phyloP scores from a whole-genome alignment of 345 rosid species.

The Moricandia arvensis region DNA sequence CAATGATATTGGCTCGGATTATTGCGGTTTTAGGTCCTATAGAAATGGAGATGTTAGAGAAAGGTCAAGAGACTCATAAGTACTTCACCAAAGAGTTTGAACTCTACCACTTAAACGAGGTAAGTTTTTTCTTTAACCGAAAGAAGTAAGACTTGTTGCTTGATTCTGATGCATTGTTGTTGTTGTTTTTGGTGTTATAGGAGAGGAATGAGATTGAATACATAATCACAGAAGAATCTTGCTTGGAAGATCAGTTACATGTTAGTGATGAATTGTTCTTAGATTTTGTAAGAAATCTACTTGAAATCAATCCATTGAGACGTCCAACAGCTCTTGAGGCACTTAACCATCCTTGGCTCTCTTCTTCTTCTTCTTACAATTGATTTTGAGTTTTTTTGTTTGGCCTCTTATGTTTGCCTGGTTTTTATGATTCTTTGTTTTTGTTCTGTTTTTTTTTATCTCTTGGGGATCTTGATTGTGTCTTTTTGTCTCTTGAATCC shows the following conservation, averaged over 20 bases:
- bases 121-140: slow-evolving; percentile 14
- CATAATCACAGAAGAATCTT: slow-evolving; percentile 66
- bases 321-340: slow-evolving; percentile 88
- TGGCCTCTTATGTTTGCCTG: neutral
- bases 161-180: slow-evolving; percentile 15
- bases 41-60: slow-evolving; percentile 72
- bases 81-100: slow-evolving; percentile 85
- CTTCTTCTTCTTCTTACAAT: slow-evolving; percentile 36
- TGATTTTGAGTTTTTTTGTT: neutral
- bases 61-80: slow-evolving; percentile 75
- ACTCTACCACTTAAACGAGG: slow-evolving; percentile 72
- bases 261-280: slow-evolving; percentile 54
- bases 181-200: slow-evolving; percentile 39
- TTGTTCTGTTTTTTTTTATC: neutral
- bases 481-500: neutral
- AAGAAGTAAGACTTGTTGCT: neutral
- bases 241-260: slow-evolving; percentile 62
- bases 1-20: slow-evolving; percentile 77
- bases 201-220: slow-evolving; percentile 74
- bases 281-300: slow-evolving; percentile 65
- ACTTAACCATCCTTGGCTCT: slow-evolving; percentile 87
- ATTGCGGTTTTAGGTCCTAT: slow-evolving; percentile 75
- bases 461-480: slow-evolving; percentile 1
- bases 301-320: slow-evolving; percentile 69
- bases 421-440: slow-evolving; percentile 14